Evolutionary conservation across 352 stramenopile genomes (phyloP), one percentile per base, ranked within the genome.

Genomic region (Phytophthora tentaculata): DNA sequence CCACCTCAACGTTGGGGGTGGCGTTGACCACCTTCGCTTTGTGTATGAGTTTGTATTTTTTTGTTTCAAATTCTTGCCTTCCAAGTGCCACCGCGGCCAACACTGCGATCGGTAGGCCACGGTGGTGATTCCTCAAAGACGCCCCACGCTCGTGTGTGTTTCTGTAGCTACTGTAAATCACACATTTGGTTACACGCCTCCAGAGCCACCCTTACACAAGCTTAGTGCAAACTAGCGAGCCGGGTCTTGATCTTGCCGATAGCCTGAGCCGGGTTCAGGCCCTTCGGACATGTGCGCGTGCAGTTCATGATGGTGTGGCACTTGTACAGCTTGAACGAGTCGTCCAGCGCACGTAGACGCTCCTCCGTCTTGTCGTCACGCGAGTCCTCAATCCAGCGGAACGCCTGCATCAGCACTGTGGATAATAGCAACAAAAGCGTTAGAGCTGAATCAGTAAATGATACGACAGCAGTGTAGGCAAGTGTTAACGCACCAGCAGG

Each of bases 301-400:
- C 98, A 99, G 89, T 99, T 99, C 98, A 99, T 99, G 81, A 99
- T 99, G 49, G 97, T 99, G 86, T 99, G 97, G 89, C 97, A 99
- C 75, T 98, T 95, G 84, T 99, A 99, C 48, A 99, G 80, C 83
- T 99, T 99, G 85, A 99, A 99, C 61, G 97, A 94, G 84, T 99
- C 98, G 77, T 99, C 97, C 19, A 99, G 76, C 39, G 91, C 81
- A 61, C 94, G 89, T 22, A 99, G 77, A 75, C 98, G 93, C 86
- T 99, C 96, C 65, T 97, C 84, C 41, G 96, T 99, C 74, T 91
- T 96, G 50, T 97, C 96, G 82, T 99, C 98, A 71, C 98, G 94
- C 61, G 92, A 99, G 88, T 99, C 98, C 65, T 99, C 96, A 72
- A 99, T 99, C 98, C 98, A 99, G 43, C 96, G 95, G 79, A 98